Evolutionary conservation across 306 rosid species (phyloP).

Genomic region (Citrullus amarus): DNA sequence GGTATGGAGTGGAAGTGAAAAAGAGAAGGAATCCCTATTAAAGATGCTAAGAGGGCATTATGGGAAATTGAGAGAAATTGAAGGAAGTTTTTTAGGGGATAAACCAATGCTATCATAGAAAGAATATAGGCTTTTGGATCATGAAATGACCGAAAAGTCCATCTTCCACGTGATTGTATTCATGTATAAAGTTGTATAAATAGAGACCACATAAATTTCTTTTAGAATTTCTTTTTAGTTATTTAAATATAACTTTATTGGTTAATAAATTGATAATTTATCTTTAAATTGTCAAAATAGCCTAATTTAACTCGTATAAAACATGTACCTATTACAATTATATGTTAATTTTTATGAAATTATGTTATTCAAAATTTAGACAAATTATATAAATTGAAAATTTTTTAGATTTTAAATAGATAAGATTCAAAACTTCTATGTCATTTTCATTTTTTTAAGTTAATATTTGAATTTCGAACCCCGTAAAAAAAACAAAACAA

Average conservation of each 20-base stretch:
- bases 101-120: background rate
- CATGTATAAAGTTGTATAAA: background rate
- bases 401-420: no score
- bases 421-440: no score
- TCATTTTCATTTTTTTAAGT: no score
- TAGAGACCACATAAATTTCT: background rate
- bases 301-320: no score
- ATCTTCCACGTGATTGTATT: background rate
- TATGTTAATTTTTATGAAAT: no score
- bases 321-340: no score
- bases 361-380: no score
- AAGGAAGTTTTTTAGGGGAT: background rate
- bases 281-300: no score
- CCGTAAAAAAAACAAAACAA: no score
- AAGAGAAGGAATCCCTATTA: background rate
- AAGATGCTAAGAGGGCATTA: background rate
- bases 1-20: background rate
- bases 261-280: background rate
- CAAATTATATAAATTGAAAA: no score
- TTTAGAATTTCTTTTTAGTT: background rate
- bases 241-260: background rate
- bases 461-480: no score
- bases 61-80: background rate
- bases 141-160: background rate
- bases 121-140: background rate